Conservation (phyloP, 2,329 filamentous ascomycete species). For the Claviceps quebecensis region DNA sequence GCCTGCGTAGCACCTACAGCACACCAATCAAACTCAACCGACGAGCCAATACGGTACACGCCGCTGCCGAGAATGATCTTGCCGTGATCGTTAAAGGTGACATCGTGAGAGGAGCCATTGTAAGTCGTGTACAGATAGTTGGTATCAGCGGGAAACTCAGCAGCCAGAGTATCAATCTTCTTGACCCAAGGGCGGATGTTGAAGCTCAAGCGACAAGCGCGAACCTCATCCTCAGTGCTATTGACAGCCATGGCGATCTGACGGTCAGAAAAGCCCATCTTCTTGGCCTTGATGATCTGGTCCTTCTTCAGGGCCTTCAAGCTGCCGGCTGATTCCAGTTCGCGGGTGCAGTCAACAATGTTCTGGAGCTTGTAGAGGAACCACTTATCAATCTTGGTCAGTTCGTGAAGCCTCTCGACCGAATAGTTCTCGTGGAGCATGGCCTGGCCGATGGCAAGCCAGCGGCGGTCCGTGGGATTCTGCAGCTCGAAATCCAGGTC, state of each 20-base stretch:
- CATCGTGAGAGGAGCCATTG: conserved; percentile 87
- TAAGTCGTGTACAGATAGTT: conserved; percentile 98
- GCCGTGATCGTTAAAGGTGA: conserved; percentile 85
- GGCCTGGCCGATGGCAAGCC: conserved; percentile 93
- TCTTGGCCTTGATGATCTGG: conserved; percentile 82
- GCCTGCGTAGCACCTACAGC: conserved; percentile 80
- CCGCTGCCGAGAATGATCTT: conserved; percentile 82
- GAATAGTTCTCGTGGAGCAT: conserved; percentile 96
- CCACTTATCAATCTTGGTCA: conserved; percentile 99
- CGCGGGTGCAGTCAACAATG: conserved; percentile 78
- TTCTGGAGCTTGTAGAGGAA: conserved; percentile 98
- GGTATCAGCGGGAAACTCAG: conserved; percentile 87
- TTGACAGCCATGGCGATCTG: conserved; percentile 83
- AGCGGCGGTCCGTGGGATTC: conserved; percentile 91
- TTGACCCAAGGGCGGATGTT: conserved; percentile 93
- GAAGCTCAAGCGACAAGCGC: conserved; percentile 69
- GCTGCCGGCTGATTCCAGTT: conserved; percentile 72
- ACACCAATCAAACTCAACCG: conserved; percentile 98
- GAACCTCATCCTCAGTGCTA: conserved; percentile 78
- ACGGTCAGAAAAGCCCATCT: conserved; percentile 92
- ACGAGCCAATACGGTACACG: conserved; percentile 94
- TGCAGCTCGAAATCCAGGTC: conserved; percentile 78
- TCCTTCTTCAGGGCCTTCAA: conserved; percentile 80
- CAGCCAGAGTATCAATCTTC: conserved; percentile 94
- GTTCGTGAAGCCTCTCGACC: conserved; percentile 78